These are phyloP conservation scores for Echinosophora koreensis DNA, from an alignment of 306 rosid species.

Conservation along the genomic window DNA sequence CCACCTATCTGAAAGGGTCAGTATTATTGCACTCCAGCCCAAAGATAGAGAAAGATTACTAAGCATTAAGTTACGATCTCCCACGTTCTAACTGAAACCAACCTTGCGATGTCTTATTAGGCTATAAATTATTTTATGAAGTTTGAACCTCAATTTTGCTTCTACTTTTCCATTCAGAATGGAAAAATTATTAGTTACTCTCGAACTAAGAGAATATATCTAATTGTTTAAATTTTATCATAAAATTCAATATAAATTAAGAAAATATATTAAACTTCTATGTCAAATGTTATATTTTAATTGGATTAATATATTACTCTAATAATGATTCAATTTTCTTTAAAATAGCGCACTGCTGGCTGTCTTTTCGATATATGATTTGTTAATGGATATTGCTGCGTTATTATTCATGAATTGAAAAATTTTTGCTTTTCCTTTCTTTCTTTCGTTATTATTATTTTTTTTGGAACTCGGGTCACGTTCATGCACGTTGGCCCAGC, in stretches of 20 bases:
- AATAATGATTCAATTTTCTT: background rate
- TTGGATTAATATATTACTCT: too few relatives aligned
- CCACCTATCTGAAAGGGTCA: conserved; percentile 25
- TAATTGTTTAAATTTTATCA: background rate
- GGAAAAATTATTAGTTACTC: background rate
- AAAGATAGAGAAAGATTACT: background rate
- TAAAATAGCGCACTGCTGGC: too few relatives aligned
- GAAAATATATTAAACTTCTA: background rate
- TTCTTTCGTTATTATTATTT: too few relatives aligned
- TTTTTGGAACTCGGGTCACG: background rate
- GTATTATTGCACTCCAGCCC: background rate
- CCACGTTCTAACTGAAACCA: background rate
- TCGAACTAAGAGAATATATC: too few relatives aligned
- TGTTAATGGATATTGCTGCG: too few relatives aligned
- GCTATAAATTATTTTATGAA: background rate
- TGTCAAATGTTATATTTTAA: background rate
- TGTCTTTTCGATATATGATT: too few relatives aligned
- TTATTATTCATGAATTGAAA: background rate
- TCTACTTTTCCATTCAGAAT: background rate
- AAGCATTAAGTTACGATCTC: background rate
- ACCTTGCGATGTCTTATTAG: background rate
- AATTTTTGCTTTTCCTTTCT: too few relatives aligned
- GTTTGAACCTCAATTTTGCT: conserved; percentile 14
- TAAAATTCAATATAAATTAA: too few relatives aligned
- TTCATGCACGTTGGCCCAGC: conserved; percentile 44